These are phyloP conservation scores for Teratosphaeria nubilosa DNA, from an alignment of 2,329 filamentous ascomycete genomes.

Conservation along the genomic window DNA sequence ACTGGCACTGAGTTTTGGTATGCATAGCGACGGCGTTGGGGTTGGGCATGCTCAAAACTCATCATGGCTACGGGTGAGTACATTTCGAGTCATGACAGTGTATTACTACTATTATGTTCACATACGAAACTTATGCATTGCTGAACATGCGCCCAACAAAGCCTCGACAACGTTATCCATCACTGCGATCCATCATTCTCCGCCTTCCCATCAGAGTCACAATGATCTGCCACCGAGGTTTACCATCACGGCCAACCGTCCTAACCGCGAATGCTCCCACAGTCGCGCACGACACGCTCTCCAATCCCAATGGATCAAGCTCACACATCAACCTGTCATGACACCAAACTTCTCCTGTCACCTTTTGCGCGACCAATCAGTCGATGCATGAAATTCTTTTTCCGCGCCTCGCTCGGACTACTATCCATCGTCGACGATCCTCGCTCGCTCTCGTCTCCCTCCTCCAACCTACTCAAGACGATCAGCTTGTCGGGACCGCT, in stretches of 20 bases:
- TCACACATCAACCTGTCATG: background rate
- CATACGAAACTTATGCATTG: background rate
- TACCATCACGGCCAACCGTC: background rate
- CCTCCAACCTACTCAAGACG: slow-evolving; percentile 3
- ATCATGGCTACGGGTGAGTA: background rate
- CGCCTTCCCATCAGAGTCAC: background rate
- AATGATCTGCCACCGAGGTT: too few species aligned
- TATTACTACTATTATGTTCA: background rate
- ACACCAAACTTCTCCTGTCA: slow-evolving; percentile 6
- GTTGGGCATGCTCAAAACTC: background rate
- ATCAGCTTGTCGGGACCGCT: slow-evolving; percentile 7
- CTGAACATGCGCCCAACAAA: background rate
- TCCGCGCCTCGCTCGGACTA: slow-evolving; percentile 14
- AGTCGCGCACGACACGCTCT: too few species aligned
- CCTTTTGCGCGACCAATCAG: slow-evolving; percentile 20
- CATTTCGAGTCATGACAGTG: background rate
- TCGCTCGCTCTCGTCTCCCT: background rate
- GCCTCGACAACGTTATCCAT: background rate
- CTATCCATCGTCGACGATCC: background rate
- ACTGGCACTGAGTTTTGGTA: background rate
- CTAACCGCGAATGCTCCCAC: too few species aligned
- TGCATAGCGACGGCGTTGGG: background rate
- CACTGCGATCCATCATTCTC: background rate
- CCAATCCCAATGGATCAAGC: background rate
- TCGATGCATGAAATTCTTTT: slow-evolving; percentile 25